Evolutionary conservation across 2,329 filamentous ascomycete genomes (phyloP).

Genomic region (Didymella glomerata): DNA sequence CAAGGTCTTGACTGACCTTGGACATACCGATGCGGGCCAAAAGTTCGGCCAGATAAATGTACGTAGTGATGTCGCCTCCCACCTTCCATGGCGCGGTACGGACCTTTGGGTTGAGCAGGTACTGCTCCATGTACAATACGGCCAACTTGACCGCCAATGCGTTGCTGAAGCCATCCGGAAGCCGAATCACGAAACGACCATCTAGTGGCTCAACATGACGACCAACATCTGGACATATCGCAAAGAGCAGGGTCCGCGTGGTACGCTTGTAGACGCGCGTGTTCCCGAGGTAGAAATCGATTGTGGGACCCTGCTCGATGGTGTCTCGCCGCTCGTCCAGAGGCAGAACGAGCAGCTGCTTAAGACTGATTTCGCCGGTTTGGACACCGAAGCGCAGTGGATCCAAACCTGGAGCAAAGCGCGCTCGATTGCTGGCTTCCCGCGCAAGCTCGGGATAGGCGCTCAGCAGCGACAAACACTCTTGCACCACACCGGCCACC

Average conservation of each 20-base stretch:
- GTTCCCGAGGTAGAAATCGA: not conserved
- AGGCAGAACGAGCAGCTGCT: not conserved
- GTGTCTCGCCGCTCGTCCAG: not conserved
- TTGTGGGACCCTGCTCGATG: not conserved
- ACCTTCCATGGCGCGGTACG: not conserved
- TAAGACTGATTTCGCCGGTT: not conserved
- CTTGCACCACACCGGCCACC: slow-evolving; percentile 8
- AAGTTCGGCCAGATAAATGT: not conserved
- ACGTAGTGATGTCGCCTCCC: not conserved
- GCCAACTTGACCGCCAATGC: not conserved
- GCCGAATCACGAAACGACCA: not conserved
- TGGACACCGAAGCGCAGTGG: not conserved
- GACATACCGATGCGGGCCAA: not conserved
- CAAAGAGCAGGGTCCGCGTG: not conserved
- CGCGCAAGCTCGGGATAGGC: not conserved
- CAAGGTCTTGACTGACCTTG: not conserved
- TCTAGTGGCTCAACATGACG: not conserved
- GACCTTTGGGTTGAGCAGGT: not conserved
- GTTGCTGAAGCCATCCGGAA: not conserved
- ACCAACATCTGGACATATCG: not conserved
- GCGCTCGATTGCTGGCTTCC: not conserved
- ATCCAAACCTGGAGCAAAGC: not conserved
- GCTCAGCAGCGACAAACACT: not conserved
- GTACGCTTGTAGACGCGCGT: not conserved
- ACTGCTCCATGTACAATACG: not conserved